Conservation (phyloP, 352 stramenopile genomes). For the Chrysophaeum taylorii region DNA sequence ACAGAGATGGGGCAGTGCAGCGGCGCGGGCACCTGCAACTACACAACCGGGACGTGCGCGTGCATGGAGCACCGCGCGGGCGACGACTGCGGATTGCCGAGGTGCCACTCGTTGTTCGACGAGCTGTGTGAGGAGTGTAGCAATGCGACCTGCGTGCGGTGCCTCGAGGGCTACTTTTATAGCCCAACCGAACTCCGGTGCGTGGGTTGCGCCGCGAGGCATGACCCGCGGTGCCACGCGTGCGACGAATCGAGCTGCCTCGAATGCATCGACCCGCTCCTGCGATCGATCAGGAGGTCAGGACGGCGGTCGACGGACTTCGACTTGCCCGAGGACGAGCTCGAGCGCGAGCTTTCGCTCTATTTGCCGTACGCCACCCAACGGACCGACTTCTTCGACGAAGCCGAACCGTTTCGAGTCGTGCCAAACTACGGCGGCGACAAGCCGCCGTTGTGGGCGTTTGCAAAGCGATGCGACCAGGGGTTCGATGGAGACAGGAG, state of each 20-base stretch:
- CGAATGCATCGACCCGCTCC: slow-evolving; percentile 69
- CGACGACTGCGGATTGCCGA: slow-evolving; percentile 54
- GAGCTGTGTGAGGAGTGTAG: slow-evolving; percentile 71
- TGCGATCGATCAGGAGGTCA: slow-evolving; percentile 77
- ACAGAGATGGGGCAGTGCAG: too few relatives aligned
- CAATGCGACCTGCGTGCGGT: slow-evolving; percentile 58
- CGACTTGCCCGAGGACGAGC: slow-evolving; percentile 70
- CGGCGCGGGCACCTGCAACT: slow-evolving; percentile 67
- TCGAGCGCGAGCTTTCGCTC: slow-evolving; percentile 69
- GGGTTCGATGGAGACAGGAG: slow-evolving; percentile 44
- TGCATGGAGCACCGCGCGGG: slow-evolving; percentile 59
- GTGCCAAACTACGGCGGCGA: slow-evolving; percentile 16
- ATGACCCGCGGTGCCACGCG: slow-evolving; percentile 75
- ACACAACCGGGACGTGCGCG: slow-evolving; percentile 63
- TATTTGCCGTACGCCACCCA: slow-evolving; percentile 76
- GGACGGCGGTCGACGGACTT: slow-evolving; percentile 58
- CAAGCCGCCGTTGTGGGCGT: too few relatives aligned
- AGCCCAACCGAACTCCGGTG: slow-evolving; percentile 34
- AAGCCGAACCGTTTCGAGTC: slow-evolving; percentile 67
- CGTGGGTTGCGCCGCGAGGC: slow-evolving; percentile 57
- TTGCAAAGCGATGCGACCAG: slow-evolving; percentile 34
- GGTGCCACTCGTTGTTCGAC: slow-evolving; percentile 62
- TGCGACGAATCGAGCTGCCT: slow-evolving; percentile 65
- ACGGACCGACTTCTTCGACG: slow-evolving; percentile 72
- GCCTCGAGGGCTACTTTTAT: slow-evolving; percentile 69